Evolutionary conservation across 176 grass and related monocot species (phyloP), one percentile per base, ranked within the genome.

Genomic region (Sorghum bicolor): DNA sequence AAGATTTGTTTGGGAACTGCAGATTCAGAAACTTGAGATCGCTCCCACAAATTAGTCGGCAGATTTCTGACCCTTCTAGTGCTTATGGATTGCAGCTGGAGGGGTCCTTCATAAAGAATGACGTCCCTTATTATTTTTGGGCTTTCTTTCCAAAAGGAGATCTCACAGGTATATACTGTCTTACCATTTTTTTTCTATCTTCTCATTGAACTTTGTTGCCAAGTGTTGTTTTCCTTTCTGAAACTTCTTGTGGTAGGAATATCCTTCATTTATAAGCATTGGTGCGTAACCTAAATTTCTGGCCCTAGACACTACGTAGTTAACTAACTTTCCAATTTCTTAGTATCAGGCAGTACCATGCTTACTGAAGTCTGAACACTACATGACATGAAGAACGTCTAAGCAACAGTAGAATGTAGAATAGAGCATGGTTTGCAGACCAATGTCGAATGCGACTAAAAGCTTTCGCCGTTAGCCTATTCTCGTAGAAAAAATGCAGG

Each of bases 41-140:
- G 4, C 24, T 64, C 8, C 17, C 12, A 74, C 38, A 62, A 82
- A 61, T 31, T 30, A 52, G 1, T 72, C 33, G 11, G 22, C 26
- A 38, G n/a, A 39, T 47, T 67, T 76, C 34, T 88, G 68, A 80
- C 16, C 25, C 1, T 26, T 79, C 10, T 11, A 25, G 2, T 45
- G 28, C 47, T 61, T 17, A 72, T 82, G 64, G 41, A 83, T 87
- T 88, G 83, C 91, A 98, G 96, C 60, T 98, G 74, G 93, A 95
- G 62, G 96, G 96, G 17, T 98, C 93, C 40, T 95, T 98, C 62
- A 20, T 88, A 28, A 95, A 93, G 89, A 73, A 94, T 2, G 85
- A 82, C 28, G 69, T 95, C 66, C 82, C 91, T 10, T 92, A 98
- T 81, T 95, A 69, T 74, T 98, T 98, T 37, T 98, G 96, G 96